A percentile compares a stretch with the other conserved stretches of the same genome.
Evolutionary conservation across 169 alveolate species (phyloP).

Genomic region (Miamiensis avidus): DNA sequence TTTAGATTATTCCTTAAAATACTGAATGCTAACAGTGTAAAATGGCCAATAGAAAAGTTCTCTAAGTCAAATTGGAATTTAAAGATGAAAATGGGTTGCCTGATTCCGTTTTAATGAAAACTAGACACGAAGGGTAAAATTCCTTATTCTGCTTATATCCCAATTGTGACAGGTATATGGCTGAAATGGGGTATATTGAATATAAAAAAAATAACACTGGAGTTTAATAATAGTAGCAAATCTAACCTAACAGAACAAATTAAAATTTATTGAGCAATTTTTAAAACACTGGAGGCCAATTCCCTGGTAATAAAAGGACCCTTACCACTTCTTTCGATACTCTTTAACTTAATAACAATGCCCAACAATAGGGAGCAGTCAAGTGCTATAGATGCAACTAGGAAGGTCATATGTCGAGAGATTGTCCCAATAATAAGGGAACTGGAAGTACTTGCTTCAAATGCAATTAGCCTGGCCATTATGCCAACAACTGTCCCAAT

Average conservation of each 20-base stretch:
- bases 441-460: neutral
- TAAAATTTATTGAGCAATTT: neutral
- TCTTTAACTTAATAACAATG: neutral
- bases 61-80: neutral
- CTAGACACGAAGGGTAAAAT: neutral
- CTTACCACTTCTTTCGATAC: neutral
- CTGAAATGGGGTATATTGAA: neutral
- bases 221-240: neutral
- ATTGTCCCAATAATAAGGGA: neutral
- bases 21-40: neutral
- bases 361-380: neutral
- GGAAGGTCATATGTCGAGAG: neutral
- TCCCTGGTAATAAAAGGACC: neutral
- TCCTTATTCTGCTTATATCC: neutral
- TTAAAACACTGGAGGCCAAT: no score
- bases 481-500: neutral
- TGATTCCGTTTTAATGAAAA: neutral
- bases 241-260: neutral
- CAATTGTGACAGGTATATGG: neutral
- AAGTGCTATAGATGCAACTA: neutral
- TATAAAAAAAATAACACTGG: no score
- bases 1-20: no score
- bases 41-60: no score
- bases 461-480: no score
- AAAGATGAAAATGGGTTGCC: no score